These are phyloP conservation scores for Clavariopsis aquatica DNA, from an alignment of 495 filamentous ascomycete genomes.

Conservation along the genomic window DNA sequence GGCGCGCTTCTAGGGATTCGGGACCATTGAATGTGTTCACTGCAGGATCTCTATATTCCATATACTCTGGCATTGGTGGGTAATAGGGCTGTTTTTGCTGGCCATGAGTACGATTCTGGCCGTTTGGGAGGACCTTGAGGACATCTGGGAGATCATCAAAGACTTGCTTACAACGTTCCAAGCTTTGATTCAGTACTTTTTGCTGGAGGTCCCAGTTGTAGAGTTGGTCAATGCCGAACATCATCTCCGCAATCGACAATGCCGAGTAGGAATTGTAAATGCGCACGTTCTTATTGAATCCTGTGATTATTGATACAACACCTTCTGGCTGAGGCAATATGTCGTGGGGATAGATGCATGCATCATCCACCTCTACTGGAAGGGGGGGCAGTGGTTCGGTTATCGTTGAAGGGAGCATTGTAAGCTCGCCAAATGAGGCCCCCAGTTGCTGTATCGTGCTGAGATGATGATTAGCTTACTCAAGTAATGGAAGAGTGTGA, in stretches of 20 bases:
- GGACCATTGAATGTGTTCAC: constrained; percentile 25
- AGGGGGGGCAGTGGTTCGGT: constrained; percentile 77
- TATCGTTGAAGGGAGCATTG: constrained; percentile 69
- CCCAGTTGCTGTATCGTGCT: constrained; percentile 72
- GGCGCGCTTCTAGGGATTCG: constrained; percentile 45
- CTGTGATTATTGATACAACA: constrained; percentile 63
- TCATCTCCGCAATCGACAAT: constrained; percentile 68
- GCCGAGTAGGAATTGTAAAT: constrained; percentile 71
- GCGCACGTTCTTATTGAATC: constrained; percentile 74
- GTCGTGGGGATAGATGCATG: constrained; percentile 65
- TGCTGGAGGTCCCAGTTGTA: constrained; percentile 75
- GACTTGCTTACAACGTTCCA: constrained; percentile 61
- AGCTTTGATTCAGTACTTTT: constrained; percentile 59
- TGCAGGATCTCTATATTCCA: constrained; percentile 20
- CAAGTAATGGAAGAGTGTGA: neutral
- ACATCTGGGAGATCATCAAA: constrained; percentile 62
- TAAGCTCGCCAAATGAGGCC: constrained; percentile 60
- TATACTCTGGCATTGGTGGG: constrained; percentile 34
- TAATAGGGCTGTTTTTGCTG: constrained; percentile 36
- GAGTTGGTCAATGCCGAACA: constrained; percentile 68
- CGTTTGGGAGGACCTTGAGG: constrained; percentile 53
- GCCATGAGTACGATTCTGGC: constrained; percentile 29
- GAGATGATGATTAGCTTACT: neutral
- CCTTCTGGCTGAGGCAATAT: constrained; percentile 64
- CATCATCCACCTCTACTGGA: constrained; percentile 77